phyloP scores from a whole-genome alignment of 1,284 basidiomycete genomes.

The Papiliotrema terrestris region DNA sequence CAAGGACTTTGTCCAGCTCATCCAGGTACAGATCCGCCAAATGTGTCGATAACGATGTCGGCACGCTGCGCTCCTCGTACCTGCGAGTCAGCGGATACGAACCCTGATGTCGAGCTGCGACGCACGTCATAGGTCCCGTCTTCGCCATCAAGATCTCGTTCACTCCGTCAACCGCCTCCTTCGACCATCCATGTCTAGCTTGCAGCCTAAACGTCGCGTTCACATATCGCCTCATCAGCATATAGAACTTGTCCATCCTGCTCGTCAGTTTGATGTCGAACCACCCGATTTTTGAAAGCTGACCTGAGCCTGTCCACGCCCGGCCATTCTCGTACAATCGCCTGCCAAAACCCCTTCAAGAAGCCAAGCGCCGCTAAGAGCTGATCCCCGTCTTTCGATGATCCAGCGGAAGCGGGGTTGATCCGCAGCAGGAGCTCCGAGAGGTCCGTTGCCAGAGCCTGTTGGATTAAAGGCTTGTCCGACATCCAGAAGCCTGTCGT shows the following conservation, averaged over 20 bases:
- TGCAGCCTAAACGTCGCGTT: slow-evolving; percentile 81
- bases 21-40: slow-evolving; percentile 85
- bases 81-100: slow-evolving; percentile 49
- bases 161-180: slow-evolving; percentile 57
- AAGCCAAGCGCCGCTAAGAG: slow-evolving; percentile 64
- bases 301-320: slow-evolving; percentile 86
- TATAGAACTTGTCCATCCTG: slow-evolving; percentile 95
- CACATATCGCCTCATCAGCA: slow-evolving; percentile 85
- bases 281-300: too few species aligned
- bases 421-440: slow-evolving; percentile 75
- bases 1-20: slow-evolving; percentile 76
- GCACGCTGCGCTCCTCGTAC: slow-evolving; percentile 67
- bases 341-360: slow-evolving; percentile 84
- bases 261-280: slow-evolving; percentile 6
- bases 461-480: slow-evolving; percentile 95
- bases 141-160: slow-evolving; percentile 60
- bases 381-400: slow-evolving; percentile 16
- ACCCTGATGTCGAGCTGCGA: slow-evolving; percentile 3
- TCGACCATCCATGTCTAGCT: slow-evolving; percentile 66
- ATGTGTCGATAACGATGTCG: slow-evolving; percentile 77
- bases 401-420: slow-evolving; percentile 40
- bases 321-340: slow-evolving; percentile 84
- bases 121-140: slow-evolving; percentile 75
- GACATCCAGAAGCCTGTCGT: slow-evolving; percentile 95
- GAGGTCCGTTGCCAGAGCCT: slow-evolving; percentile 79